These are phyloP conservation scores for Diaporthe citriasiana DNA, from an alignment of 2,329 filamentous ascomycete species.

Conservation along the genomic window DNA sequence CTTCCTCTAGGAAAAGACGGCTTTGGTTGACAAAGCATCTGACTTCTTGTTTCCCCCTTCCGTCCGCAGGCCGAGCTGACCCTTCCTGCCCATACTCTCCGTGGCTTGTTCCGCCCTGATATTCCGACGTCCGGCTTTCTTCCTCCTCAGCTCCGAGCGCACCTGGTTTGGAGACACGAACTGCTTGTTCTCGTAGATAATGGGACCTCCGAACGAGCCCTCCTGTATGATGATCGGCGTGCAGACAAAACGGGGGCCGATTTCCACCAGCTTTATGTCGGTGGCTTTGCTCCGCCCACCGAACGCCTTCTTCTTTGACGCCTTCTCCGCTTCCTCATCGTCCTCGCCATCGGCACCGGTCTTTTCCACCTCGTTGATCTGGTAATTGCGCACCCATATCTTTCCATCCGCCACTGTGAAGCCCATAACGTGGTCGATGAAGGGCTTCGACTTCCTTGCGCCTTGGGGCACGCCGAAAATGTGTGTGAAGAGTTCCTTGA, in stretches of 20 bases:
- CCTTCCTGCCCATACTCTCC: slow-evolving; percentile 81
- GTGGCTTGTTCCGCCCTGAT: slow-evolving; percentile 80
- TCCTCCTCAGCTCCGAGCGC: slow-evolving; percentile 81
- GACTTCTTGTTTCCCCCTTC: slow-evolving; percentile 71
- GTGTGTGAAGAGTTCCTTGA: slow-evolving; percentile 92
- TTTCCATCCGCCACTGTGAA: slow-evolving; percentile 93
- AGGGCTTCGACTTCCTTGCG: slow-evolving; percentile 92
- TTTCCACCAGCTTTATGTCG: slow-evolving; percentile 88
- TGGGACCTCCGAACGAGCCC: slow-evolving; percentile 93
- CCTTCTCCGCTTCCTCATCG: slow-evolving; percentile 57
- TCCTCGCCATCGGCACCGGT: slow-evolving; percentile 60
- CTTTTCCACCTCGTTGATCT: slow-evolving; percentile 87
- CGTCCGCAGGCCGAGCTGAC: slow-evolving; percentile 80
- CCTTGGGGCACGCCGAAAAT: slow-evolving; percentile 93
- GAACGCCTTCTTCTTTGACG: slow-evolving; percentile 54
- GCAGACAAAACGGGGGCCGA: slow-evolving; percentile 92
- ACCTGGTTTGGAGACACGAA: slow-evolving; percentile 98
- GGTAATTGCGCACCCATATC: slow-evolving; percentile 96
- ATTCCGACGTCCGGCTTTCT: slow-evolving; percentile 84
- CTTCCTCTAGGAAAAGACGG: slow-evolving; percentile 76
- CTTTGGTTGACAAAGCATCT: slow-evolving; percentile 81
- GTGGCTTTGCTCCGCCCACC: slow-evolving; percentile 69
- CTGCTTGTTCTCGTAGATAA: slow-evolving; percentile 98
- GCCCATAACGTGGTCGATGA: slow-evolving; percentile 94
- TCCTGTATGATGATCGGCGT: slow-evolving; percentile 97